Evolutionary conservation across 306 rosid genomes (phyloP), one percentile per base, ranked within the genome.

Genomic region (Casuarina glauca): DNA sequence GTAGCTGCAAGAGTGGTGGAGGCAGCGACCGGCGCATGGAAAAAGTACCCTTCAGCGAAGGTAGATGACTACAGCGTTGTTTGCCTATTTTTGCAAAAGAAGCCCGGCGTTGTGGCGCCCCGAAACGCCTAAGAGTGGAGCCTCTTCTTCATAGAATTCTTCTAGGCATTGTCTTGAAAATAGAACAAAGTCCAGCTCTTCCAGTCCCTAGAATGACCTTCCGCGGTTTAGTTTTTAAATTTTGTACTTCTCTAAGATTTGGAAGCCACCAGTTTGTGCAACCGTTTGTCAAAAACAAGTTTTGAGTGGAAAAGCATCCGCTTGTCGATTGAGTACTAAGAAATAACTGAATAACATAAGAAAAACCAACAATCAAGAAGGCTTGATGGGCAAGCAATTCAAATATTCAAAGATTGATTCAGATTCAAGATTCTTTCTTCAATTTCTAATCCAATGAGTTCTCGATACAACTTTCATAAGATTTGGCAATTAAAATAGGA

Each of bases 1-100:
- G 87, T 50, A n/a, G 91, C 94, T 0, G 93, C 96, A 0, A 81
- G 53, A 80, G 92, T 90, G 58, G 91, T 85, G 64, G 92, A 89
- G 68, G 88, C 87, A 15, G 97, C 96, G 8, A 20, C 55, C 4
- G 79, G 66, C 45, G 80, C 90, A 32, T 93, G 97, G 96, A 81
- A 46, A 69, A 75, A 76, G 74, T 83, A 78, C 45, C 88, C 91
- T 76, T 20, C 36, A 8, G 57, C 88, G 0, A 91, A 85, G 83
- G 81, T 80, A 6, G 94, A 93, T 70, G 95, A 91, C 64, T 81
- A 88, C 81, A 88, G 93, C 1, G 93, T 80, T 12, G 81, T 83
- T 76, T 91, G 93, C 79, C 90, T 84, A 75, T 90, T 88, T 70
- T 71, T 80, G 10, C 87, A 83, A 35, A 80, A 79, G 57, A 80